Percentiles rank a stretch among this genome's conserved stretches.
phyloP scores from a whole-genome alignment of 2,329 filamentous ascomycete species.

The Penicillium digitatum region DNA sequence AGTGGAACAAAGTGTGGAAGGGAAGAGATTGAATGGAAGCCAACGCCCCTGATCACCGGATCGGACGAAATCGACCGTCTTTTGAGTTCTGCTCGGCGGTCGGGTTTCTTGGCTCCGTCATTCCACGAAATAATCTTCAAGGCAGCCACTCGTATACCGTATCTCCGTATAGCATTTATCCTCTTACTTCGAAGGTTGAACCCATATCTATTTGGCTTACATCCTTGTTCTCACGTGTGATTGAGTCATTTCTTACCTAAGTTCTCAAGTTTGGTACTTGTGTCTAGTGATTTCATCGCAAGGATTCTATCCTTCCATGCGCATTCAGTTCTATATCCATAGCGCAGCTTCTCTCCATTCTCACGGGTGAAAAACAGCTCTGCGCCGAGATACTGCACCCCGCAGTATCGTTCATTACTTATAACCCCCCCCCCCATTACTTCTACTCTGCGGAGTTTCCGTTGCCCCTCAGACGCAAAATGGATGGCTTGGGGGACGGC shows the following conservation, averaged over 20 bases:
- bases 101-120: slow-evolving; percentile 22
- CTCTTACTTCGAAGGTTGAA: not conserved
- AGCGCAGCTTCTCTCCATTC: not conserved
- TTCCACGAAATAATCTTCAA: slow-evolving; percentile 15
- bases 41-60: not conserved
- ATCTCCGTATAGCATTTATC: not conserved
- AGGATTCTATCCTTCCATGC: slow-evolving; percentile 8
- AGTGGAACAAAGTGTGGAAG: not conserved
- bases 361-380: slow-evolving; percentile 5
- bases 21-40: not conserved
- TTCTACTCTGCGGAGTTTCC: slow-evolving; percentile 20
- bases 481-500: slow-evolving; percentile 38
- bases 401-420: slow-evolving; percentile 15
- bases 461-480: slow-evolving; percentile 17
- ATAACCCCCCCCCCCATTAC: slow-evolving; percentile 13
- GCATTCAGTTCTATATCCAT: slow-evolving; percentile 8
- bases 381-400: slow-evolving; percentile 12
- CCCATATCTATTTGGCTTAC: not conserved
- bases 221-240: slow-evolving; percentile 1
- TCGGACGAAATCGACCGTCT: slow-evolving; percentile 10
- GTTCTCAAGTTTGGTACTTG: not conserved
- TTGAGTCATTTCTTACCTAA: slow-evolving; percentile 9
- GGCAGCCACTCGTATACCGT: not conserved
- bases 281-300: not conserved
- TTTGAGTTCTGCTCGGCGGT: slow-evolving; percentile 11